Conservation (phyloP, 1,284 basidiomycete species). For the Lentinula novae-zelandiae region DNA sequence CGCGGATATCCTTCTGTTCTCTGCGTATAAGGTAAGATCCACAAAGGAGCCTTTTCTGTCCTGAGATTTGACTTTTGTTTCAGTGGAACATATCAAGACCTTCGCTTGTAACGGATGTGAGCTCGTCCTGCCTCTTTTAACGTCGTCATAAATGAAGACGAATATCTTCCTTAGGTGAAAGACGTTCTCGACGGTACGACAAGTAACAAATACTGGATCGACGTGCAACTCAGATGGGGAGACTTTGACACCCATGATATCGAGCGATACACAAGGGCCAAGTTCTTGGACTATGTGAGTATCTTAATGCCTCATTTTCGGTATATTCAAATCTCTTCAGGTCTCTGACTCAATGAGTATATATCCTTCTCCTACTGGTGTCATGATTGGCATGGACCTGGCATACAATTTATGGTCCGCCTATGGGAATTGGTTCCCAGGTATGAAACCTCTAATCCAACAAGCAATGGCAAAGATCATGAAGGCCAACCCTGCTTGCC, state of each 20-base stretch:
- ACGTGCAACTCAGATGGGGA: conserved; percentile 97
- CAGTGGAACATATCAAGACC: conserved; percentile 98
- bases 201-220: conserved; percentile 99
- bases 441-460: conserved; percentile 96
- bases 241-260: conserved; percentile 99
- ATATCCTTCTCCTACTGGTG: conserved; percentile 97
- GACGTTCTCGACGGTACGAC: conserved; percentile 97
- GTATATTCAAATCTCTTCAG: conserved; percentile 27
- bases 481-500: conserved; percentile 98
- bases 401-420: conserved; percentile 99
- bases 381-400: conserved; percentile 97
- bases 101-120: conserved; percentile 90
- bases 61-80: conserved; percentile 16
- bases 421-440: conserved; percentile 99
- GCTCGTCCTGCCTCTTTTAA: neutral
- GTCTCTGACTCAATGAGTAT: conserved; percentile 96
- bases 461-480: conserved; percentile 99
- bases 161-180: conserved; percentile 58
- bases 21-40: conserved; percentile 73
- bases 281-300: conserved; percentile 92
- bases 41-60: neutral
- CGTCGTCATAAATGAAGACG: neutral
- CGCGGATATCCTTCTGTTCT: conserved; percentile 97
- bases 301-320: neutral
- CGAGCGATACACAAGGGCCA: conserved; percentile 95